A percentile compares a stretch with the other conserved stretches of the same genome.
Conservation (phyloP, 164 flowering plant species). For the Sextonia rubra region DNA sequence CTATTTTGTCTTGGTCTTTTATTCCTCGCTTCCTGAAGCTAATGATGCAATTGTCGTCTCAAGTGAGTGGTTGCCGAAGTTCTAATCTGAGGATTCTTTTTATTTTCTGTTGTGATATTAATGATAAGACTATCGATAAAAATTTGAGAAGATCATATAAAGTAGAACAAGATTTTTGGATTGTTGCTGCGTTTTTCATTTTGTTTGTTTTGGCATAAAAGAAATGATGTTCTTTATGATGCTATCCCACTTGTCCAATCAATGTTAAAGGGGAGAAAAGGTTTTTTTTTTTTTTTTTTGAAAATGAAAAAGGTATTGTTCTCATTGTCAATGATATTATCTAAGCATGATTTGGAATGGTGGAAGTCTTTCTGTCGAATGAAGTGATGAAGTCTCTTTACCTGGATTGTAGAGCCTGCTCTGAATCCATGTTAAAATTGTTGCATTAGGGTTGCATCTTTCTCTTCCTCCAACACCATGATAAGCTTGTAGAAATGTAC, state of each 20-base stretch:
- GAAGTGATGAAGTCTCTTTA: not conserved
- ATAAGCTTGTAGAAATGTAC: too few species aligned
- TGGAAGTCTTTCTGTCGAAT: not conserved
- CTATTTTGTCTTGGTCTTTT: constrained; percentile 83
- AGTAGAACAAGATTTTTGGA: not conserved
- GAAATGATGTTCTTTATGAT: not conserved
- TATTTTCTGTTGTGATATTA: not conserved
- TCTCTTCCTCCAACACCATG: not conserved
- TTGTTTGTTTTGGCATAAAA: not conserved
- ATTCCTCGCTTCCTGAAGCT: constrained; percentile 90
- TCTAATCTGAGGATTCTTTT: not conserved
- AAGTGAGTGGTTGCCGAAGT: constrained; percentile 42
- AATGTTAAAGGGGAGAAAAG: too few species aligned
- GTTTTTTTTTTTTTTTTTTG: too few species aligned
- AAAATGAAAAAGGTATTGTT: too few species aligned
- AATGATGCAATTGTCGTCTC: constrained; percentile 85
- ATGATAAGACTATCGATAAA: not conserved
- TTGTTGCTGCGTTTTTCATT: not conserved
- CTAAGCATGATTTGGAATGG: not conserved
- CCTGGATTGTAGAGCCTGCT: not conserved
- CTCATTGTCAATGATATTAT: too few species aligned
- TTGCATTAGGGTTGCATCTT: not conserved
- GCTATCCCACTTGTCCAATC: too few species aligned
- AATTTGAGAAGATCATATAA: not conserved
- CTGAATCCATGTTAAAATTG: not conserved